Percentiles rank a stretch among this genome's conserved stretches.
These are phyloP conservation scores for Aureobasidium sp. DNA, from an alignment of 2,329 filamentous ascomycete species.

Conservation along the genomic window DNA sequence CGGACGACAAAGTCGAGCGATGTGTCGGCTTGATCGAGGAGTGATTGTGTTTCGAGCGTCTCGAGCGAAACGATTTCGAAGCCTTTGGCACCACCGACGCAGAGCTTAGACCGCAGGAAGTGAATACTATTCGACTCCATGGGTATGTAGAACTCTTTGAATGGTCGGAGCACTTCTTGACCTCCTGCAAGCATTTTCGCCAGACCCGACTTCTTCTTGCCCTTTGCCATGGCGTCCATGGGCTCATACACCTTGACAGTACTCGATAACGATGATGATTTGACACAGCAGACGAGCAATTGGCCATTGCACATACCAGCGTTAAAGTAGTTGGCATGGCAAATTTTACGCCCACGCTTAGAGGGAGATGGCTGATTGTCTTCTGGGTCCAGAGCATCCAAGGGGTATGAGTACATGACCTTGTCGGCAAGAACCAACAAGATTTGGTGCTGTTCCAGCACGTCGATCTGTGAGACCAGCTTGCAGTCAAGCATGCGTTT, in stretches of 20 bases:
- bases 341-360: slow-evolving; percentile 91
- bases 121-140: slow-evolving; percentile 97
- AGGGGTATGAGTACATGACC: slow-evolving; percentile 78
- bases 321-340: slow-evolving; percentile 97
- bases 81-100: slow-evolving; percentile 87
- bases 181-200: slow-evolving; percentile 91
- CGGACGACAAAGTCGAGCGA: slow-evolving; percentile 94
- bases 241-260: slow-evolving; percentile 99
- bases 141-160: slow-evolving; percentile 98
- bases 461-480: slow-evolving; percentile 89
- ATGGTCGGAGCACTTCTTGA: slow-evolving; percentile 90
- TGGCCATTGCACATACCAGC: slow-evolving; percentile 88
- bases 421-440: slow-evolving; percentile 89
- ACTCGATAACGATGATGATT: slow-evolving; percentile 83
- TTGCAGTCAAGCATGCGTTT: slow-evolving; percentile 77
- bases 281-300: slow-evolving; percentile 93
- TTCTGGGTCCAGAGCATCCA: slow-evolving; percentile 76
- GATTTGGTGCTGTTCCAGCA: slow-evolving; percentile 88
- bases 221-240: slow-evolving; percentile 79
- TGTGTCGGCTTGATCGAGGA: slow-evolving; percentile 95
- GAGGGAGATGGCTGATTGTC: slow-evolving; percentile 64
- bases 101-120: slow-evolving; percentile 92
- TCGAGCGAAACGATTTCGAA: slow-evolving; percentile 96
- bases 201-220: slow-evolving; percentile 87
- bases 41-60: slow-evolving; percentile 93